Base-by-base conservation (phyloP, 2,329 filamentous ascomycete genomes). In the Trichoderma sp. region DNA sequence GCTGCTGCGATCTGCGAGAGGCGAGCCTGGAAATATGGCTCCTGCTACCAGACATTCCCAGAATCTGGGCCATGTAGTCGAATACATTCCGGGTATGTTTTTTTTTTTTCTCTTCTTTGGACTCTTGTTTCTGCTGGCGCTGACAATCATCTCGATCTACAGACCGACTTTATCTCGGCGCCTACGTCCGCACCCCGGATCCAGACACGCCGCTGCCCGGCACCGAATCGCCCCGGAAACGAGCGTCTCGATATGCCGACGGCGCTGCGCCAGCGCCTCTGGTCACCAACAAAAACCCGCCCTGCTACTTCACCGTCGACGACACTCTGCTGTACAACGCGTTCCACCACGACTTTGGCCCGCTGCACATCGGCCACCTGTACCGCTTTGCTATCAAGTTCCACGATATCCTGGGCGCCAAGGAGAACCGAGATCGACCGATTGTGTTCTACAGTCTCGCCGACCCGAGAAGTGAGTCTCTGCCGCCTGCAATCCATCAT, bases 281-380 rank as follows among this genome's bases (percentile, higher is more conserved):
- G 63, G 63, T 69, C 18, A 74, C 72, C 72, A 76, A 73, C 70
- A 72, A 76, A 61, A 71, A 84, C 73, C 83, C 90, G 67, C 96
- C 96, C 1, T 94, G 92, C 78, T 99, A 98, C 83, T 99, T 99
- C 81, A 95, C 93, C 61, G 90, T 98, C 73, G 96, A 99, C 78
- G 93, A 97, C 77, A 91, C 86, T 51, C 89, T 99, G 55, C 86
- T 97, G 58, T 99, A 99, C 86, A 99, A 99, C 80, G 94, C 95
- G 37, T 99, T 99, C 81, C 94, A 98, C 82, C 94, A 96, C 76
- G 96, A 99, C 82, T 99, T 99, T 80, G 96, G 96, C 75, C 96
- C 96, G 76, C 85, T 99, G 70, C 96, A 99, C 83, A 97, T 99
- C 74, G 96, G 96, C 30, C 96, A 99, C 79, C 84, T 99, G 51